Percentiles rank a stretch among this genome's conserved stretches.
Evolutionary conservation across 768 basidiomycete genomes (phyloP).

Genomic region (Russula earlei): DNA sequence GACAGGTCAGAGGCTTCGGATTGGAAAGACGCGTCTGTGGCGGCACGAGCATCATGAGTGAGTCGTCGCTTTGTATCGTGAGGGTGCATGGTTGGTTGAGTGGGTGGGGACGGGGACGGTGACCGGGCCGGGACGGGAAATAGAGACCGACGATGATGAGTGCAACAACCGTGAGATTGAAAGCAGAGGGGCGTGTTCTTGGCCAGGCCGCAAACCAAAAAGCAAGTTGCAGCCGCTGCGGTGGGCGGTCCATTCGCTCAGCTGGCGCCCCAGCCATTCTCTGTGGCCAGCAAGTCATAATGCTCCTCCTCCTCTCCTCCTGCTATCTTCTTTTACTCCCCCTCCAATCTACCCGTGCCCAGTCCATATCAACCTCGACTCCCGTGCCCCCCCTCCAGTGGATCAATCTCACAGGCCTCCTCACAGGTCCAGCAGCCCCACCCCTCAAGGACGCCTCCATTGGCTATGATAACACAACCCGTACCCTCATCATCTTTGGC

Average conservation of each 20-base stretch:
- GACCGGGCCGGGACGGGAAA: not conserved
- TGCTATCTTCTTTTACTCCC: constrained; percentile 20
- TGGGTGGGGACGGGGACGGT: not conserved
- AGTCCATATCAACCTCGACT: constrained; percentile 42
- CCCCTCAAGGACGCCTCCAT: constrained; percentile 64
- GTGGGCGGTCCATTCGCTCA: not conserved
- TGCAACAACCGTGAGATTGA: too few relatives aligned
- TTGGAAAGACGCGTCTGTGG: not conserved
- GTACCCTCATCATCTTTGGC: constrained; percentile 62
- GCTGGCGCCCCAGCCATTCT: not conserved
- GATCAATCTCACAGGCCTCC: constrained; percentile 58
- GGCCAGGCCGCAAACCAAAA: not conserved
- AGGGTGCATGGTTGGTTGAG: not conserved
- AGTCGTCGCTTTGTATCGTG: not conserved
- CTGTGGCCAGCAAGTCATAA: not conserved
- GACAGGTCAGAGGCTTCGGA: constrained; percentile 5
- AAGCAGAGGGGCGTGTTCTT: constrained; percentile 1
- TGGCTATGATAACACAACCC: constrained; percentile 41
- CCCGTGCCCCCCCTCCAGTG: constrained; percentile 55
- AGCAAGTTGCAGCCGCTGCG: not conserved
- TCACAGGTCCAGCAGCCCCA: constrained; percentile 45
- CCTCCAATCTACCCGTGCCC: constrained; percentile 28
- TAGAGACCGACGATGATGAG: not conserved
- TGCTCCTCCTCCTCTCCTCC: constrained; percentile 22
- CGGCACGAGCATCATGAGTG: not conserved